These are phyloP conservation scores for Candida chauliodis DNA, from an alignment of 805 yeast species.

Conservation along the genomic window DNA sequence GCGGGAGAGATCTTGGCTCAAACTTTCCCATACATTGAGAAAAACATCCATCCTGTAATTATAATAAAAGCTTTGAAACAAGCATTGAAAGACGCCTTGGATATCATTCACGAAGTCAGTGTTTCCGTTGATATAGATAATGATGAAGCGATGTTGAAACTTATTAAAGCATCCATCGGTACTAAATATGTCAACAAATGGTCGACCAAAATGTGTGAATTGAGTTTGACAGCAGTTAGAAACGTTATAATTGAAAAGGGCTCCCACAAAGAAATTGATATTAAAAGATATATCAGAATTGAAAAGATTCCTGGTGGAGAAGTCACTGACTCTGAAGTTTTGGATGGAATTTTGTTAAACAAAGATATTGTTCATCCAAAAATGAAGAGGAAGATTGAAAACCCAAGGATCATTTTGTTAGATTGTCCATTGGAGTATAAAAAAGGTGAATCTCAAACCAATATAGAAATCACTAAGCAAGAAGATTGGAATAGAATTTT, in stretches of 20 bases:
- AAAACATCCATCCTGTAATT: constrained; percentile 94
- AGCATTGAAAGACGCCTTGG: constrained; percentile 87
- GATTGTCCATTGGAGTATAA: constrained; percentile 98
- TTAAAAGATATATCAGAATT: constrained; percentile 86
- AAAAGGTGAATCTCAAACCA: constrained; percentile 98
- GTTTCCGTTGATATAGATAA: constrained; percentile 78
- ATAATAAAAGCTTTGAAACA: constrained; percentile 91
- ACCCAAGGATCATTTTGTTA: constrained; percentile 82
- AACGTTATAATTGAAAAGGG: constrained; percentile 65
- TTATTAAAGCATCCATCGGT: constrained; percentile 90
- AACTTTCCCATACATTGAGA: constrained; percentile 89
- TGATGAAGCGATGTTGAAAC: constrained; percentile 80
- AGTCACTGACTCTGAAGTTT: constrained; percentile 79
- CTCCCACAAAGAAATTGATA: constrained; percentile 79
- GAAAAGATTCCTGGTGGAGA: constrained; percentile 99
- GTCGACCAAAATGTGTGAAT: constrained; percentile 86
- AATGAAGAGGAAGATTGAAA: constrained; percentile 85
- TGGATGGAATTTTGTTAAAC: constrained; percentile 89
- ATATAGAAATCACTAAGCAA: constrained; percentile 94
- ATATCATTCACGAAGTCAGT: constrained; percentile 78
- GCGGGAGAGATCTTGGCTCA: constrained; percentile 98
- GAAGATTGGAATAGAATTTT: constrained; percentile 93
- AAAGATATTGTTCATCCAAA: constrained; percentile 99
- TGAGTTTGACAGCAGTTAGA: constrained; percentile 84
- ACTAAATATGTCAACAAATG: constrained; percentile 91